These are phyloP conservation scores for Sisymbrium irio DNA, from an alignment of 345 rosid genomes.

Conservation along the genomic window DNA sequence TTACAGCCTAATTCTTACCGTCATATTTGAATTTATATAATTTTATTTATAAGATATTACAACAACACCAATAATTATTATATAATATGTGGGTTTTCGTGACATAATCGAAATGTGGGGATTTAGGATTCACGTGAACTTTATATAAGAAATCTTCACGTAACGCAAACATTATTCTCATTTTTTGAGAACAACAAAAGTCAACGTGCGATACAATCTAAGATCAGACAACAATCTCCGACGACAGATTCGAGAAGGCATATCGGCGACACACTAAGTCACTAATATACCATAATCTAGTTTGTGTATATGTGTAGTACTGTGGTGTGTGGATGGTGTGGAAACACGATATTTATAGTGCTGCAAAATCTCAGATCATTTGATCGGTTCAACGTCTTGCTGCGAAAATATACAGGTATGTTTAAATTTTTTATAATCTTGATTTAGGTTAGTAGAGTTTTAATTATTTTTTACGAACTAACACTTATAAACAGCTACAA, in stretches of 20 bases:
- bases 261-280: too few relatives aligned
- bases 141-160: constrained; percentile 1
- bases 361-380: neutral
- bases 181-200: neutral
- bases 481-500: neutral
- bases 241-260: neutral
- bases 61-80: neutral
- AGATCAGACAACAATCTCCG: neutral
- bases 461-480: neutral
- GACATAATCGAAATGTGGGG: neutral
- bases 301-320: too few relatives aligned
- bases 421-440: neutral
- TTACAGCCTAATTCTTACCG: neutral
- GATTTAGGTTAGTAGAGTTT: neutral
- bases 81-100: neutral
- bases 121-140: neutral
- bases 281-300: neutral
- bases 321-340: neutral
- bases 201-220: neutral
- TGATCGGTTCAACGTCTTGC: neutral
- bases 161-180: neutral
- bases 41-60: too few relatives aligned
- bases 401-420: neutral
- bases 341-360: neutral
- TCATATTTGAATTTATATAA: neutral